Evolutionary conservation across 208 protist genomes (phyloP), one percentile per base, ranked within the genome.

Genomic region (Wallacemonas sp.): DNA sequence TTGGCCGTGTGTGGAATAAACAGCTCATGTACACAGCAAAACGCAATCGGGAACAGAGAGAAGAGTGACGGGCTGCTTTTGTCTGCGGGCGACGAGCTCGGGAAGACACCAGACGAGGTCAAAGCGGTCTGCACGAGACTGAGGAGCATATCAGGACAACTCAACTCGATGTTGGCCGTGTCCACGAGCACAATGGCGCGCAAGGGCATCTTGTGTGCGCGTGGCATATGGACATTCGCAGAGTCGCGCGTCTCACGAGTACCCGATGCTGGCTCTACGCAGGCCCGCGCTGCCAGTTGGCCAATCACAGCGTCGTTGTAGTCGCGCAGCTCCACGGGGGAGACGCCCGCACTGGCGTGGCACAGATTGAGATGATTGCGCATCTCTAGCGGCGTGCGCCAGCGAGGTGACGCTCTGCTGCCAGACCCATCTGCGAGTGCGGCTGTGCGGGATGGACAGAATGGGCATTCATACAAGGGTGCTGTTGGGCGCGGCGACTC

Each of bases 81-180:
- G 11, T 65, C 8, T 12, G 61, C 44, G 8, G 22, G 17, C 44
- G 39, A 21, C 17, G 24, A 31, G 19, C 6, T 27, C 24, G 24
- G 24, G 26, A 55, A 9, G 24, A 33, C 4, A 19, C 8, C 26
- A 19, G 15, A 19, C 14, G 3, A 14, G 30, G 51, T 31, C n/a
- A 58, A 21, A n/a, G 24, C 11, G 27, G 67, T 76, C 30, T 38
- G 56, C 26, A 90, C 55, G 19, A 95, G 42, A 5, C 77, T 62
- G 15, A 90, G 45, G 34, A 93, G 34, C 24, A 66, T 41, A 9
- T 60, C 66, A 3, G 71, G 61, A 8, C 27, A 34, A 24, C 59
- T 58, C 1, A 95, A 54, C 59, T 92, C 86, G 24, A 93, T 33
- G 62, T 95, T 95, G 2, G 89, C 89, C 5, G 84, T 77, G 58